Percentiles rank a stretch among this genome's conserved stretches.
Conservation (phyloP, 495 filamentous ascomycete species). For the Neurospora sp. region DNA sequence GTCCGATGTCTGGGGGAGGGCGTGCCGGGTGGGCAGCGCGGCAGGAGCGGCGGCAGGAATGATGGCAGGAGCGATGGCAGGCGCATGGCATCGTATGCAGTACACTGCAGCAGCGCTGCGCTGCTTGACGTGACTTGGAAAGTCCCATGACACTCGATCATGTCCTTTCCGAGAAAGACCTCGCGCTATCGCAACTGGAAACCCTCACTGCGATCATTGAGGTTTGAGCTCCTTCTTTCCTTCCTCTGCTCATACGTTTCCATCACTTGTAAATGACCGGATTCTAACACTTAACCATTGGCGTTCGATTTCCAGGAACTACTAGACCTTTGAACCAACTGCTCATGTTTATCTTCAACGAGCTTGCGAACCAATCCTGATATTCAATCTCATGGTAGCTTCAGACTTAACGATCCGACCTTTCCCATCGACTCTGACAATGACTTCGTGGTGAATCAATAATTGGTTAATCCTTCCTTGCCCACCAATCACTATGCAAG, state of each 20-base stretch:
- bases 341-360: not conserved
- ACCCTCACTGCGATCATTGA: not conserved
- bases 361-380: not conserved
- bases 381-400: not conserved
- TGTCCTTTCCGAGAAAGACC: not conserved
- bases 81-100: not conserved
- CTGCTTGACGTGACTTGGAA: not conserved
- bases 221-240: not conserved
- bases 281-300: not conserved
- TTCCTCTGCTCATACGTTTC: not conserved
- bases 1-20: not conserved
- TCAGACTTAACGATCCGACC: not conserved
- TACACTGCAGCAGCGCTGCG: not conserved
- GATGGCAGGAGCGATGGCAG: not conserved
- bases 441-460: not conserved
- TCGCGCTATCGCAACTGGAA: not conserved
- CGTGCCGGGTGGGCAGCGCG: not conserved
- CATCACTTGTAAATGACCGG: not conserved
- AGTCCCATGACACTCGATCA: not conserved
- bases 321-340: not conserved
- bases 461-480: not conserved
- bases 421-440: not conserved
- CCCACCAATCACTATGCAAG: not conserved
- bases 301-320: not conserved
- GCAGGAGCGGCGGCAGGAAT: not conserved